Evolutionary conservation across 495 filamentous ascomycete genomes (phyloP).

Genomic region (Xeromyces bisporus): DNA sequence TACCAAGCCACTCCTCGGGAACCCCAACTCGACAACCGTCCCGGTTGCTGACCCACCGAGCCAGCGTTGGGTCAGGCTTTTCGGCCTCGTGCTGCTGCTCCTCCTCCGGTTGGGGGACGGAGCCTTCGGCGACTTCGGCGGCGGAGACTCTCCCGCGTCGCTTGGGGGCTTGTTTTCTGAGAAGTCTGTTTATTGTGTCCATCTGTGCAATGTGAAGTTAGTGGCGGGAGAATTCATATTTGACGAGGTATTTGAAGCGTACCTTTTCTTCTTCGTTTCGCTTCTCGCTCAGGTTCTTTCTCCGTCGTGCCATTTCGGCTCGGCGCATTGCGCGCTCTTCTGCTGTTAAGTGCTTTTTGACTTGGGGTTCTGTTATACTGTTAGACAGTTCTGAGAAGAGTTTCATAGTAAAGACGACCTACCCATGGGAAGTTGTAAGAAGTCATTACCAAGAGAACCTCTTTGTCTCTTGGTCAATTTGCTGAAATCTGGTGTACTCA

Average conservation of each 20-base stretch:
- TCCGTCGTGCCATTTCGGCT: conserved; percentile 85
- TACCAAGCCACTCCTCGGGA: conserved; percentile 66
- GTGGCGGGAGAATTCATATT: not conserved
- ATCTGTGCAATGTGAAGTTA: conserved; percentile 33
- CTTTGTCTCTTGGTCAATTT: conserved; percentile 81
- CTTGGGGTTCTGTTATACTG: conserved; percentile 57
- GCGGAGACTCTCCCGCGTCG: conserved; percentile 38
- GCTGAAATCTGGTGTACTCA: conserved; percentile 59
- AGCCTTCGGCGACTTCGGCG: conserved; percentile 29
- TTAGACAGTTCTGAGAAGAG: conserved; percentile 5
- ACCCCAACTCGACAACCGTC: conserved; percentile 53
- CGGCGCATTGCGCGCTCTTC: conserved; percentile 92
- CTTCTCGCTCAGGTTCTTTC: conserved; percentile 95
- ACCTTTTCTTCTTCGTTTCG: conserved; percentile 98
- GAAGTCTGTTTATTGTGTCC: conserved; percentile 94
- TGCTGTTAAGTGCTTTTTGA: conserved; percentile 80
- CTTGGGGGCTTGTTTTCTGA: conserved; percentile 92
- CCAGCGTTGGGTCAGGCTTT: conserved; percentile 49
- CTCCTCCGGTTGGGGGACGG: conserved; percentile 36
- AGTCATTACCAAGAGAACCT: conserved; percentile 49
- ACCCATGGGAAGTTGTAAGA: conserved; percentile 79
- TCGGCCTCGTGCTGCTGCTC: conserved; percentile 36
- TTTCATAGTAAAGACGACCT: conserved; percentile 6
- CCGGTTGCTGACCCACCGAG: conserved; percentile 62
- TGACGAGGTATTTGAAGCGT: conserved; percentile 2